Conservation (phyloP, 345 rosid genomes). For the Limnanthes douglasii region DNA sequence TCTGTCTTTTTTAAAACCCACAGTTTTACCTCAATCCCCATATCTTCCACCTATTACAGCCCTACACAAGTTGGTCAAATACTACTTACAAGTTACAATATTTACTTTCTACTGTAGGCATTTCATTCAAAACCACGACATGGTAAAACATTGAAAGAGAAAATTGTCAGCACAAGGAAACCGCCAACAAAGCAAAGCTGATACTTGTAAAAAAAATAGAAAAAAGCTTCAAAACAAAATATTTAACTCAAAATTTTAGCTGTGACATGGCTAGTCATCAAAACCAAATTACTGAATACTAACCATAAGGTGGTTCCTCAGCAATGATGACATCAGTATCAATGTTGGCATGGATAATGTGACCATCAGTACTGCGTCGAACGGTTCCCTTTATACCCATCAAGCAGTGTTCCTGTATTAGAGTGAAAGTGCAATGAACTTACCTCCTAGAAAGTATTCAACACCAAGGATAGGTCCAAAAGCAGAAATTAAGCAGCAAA, state of each 20-base stretch:
- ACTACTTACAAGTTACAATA: no score
- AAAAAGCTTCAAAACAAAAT: slow-evolving; percentile 2
- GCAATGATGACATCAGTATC: slow-evolving; percentile 98
- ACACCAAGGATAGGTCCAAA: slow-evolving; percentile 1
- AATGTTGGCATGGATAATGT: slow-evolving; percentile 95
- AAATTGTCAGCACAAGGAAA: no score
- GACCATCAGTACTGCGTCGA: slow-evolving; percentile 97
- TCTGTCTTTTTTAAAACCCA: no score
- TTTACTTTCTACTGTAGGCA: no score
- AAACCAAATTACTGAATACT: slow-evolving; percentile 24
- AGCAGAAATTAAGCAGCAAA: neutral
- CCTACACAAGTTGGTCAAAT: no score
- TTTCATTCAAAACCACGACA: no score
- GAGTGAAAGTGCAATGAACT: slow-evolving; percentile 3
- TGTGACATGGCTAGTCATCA: slow-evolving; percentile 2
- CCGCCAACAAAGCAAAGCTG: no score
- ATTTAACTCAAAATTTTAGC: neutral
- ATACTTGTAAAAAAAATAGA: no score
- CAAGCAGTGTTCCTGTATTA: slow-evolving; percentile 87
- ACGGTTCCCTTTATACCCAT: slow-evolving; percentile 99
- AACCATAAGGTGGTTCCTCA: slow-evolving; percentile 94
- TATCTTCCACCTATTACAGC: no score
- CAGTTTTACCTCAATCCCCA: no score
- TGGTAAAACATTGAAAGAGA: no score
- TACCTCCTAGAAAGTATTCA: slow-evolving; percentile 4